phyloP scores from a whole-genome alignment of 1,284 basidiomycete species.

The Bjerkandera adusta region DNA sequence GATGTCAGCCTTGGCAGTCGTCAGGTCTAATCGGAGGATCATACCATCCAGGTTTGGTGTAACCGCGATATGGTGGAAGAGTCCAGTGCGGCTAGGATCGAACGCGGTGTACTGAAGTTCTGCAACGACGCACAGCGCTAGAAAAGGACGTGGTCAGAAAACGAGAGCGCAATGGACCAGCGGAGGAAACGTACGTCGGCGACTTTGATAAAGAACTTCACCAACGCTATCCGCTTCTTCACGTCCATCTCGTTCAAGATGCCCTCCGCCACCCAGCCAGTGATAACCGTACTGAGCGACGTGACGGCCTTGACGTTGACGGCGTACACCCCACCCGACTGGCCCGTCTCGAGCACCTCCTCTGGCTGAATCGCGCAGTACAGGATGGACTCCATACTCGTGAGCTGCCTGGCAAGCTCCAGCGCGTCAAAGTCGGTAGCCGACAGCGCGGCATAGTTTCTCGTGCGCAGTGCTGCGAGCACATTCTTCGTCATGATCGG shows the following conservation, averaged over 20 bases:
- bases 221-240: constrained; percentile 80
- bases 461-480: constrained; percentile 57
- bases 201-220: constrained; percentile 97
- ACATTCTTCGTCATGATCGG: constrained; percentile 86
- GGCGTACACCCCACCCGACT: constrained; percentile 64
- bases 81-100: constrained; percentile 92
- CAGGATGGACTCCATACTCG: constrained; percentile 89
- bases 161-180: constrained; percentile 13
- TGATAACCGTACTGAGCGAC: constrained; percentile 87
- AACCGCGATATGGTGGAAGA: constrained; percentile 91
- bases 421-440: constrained; percentile 92
- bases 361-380: constrained; percentile 86
- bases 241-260: constrained; percentile 88
- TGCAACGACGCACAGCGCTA: constrained; percentile 83
- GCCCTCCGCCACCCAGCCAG: constrained; percentile 94
- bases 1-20: too few species aligned
- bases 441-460: constrained; percentile 57
- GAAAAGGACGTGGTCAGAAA: background rate
- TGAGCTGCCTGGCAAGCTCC: constrained; percentile 92
- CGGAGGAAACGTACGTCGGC: constrained; percentile 71
- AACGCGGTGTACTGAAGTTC: constrained; percentile 92
- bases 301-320: constrained; percentile 82
- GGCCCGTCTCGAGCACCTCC: constrained; percentile 83
- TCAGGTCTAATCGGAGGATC: constrained; percentile 31
- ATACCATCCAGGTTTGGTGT: constrained; percentile 87